Percentiles rank a stretch among this genome's conserved stretches.
phyloP scores from a whole-genome alignment of 1,139 yeast genomes.

The Sugiyamaella xylanicola region DNA sequence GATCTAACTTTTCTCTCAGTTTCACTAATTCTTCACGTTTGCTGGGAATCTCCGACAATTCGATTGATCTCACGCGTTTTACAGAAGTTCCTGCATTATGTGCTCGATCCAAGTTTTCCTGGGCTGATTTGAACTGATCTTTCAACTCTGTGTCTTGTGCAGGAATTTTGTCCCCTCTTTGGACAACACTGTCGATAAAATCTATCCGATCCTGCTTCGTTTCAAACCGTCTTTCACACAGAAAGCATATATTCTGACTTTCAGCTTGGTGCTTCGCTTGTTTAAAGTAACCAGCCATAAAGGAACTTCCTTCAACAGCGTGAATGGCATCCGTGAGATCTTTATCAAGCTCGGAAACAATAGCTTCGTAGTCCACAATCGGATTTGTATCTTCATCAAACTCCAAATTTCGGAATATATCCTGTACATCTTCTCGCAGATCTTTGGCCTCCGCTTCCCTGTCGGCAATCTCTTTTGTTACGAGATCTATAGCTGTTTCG shows the following conservation, averaged over 20 bases:
- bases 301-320: slow-evolving; percentile 63
- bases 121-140: slow-evolving; percentile 37
- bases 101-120: slow-evolving; percentile 7
- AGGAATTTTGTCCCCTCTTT: slow-evolving; percentile 36
- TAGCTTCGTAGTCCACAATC: slow-evolving; percentile 21
- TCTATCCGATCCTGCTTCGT: slow-evolving; percentile 41
- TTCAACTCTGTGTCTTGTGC: slow-evolving; percentile 27
- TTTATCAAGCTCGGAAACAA: slow-evolving; percentile 57
- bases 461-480: slow-evolving; percentile 30
- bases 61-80: slow-evolving; percentile 9
- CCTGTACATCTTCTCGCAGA: slow-evolving; percentile 30
- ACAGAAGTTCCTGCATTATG: slow-evolving; percentile 11
- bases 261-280: slow-evolving; percentile 64
- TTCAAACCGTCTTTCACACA: slow-evolving; percentile 66
- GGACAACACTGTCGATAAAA: slow-evolving; percentile 43
- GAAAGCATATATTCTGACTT: slow-evolving; percentile 50
- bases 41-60: slow-evolving; percentile 8
- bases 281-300: slow-evolving; percentile 63
- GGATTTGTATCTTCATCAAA: slow-evolving; percentile 9
- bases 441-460: slow-evolving; percentile 21
- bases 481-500: slow-evolving; percentile 24
- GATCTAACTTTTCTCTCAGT: slow-evolving; percentile 2
- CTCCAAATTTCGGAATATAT: slow-evolving; percentile 22
- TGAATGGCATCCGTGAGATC: slow-evolving; percentile 62
- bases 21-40: slow-evolving; percentile 4